Percentiles rank a stretch among this genome's conserved stretches.
Evolutionary conservation across 331 rosid species (phyloP).

Genomic region (Malus hybrid): DNA sequence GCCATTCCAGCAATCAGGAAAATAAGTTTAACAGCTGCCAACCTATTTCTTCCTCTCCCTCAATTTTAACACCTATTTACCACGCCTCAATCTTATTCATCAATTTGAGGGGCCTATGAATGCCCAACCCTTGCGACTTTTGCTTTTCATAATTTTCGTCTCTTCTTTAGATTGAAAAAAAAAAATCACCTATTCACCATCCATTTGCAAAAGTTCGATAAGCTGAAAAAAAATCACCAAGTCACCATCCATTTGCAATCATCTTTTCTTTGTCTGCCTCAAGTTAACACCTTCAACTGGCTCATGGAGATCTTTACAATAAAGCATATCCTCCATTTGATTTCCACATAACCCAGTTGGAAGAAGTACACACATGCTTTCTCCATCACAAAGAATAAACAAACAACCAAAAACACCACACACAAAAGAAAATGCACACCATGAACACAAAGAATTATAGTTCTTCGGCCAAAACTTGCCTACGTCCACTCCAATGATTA

Average conservation of each 20-base stretch:
- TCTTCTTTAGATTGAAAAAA: neutral
- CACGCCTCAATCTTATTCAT: neutral
- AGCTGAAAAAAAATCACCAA: neutral
- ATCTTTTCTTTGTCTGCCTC: neutral
- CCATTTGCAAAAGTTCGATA: neutral
- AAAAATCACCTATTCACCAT: no score
- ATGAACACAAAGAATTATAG: no score
- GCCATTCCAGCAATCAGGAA: neutral
- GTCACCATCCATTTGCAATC: neutral
- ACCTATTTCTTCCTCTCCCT: constrained; percentile 1
- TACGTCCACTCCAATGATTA: no score
- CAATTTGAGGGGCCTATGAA: neutral
- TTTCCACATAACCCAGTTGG: no score
- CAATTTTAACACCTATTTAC: neutral
- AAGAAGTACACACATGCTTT: no score
- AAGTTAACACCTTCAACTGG: neutral
- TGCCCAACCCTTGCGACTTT: neutral
- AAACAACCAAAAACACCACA: no score
- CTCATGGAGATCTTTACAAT: no score
- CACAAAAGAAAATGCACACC: no score
- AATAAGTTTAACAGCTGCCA: neutral
- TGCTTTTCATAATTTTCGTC: neutral
- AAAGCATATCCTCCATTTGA: no score
- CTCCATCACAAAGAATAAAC: no score
- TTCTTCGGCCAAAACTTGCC: no score